Evolutionary conservation across 1,284 basidiomycete genomes (phyloP), one percentile per base, ranked within the genome.

Genomic region (Leccinum ponderosum): DNA sequence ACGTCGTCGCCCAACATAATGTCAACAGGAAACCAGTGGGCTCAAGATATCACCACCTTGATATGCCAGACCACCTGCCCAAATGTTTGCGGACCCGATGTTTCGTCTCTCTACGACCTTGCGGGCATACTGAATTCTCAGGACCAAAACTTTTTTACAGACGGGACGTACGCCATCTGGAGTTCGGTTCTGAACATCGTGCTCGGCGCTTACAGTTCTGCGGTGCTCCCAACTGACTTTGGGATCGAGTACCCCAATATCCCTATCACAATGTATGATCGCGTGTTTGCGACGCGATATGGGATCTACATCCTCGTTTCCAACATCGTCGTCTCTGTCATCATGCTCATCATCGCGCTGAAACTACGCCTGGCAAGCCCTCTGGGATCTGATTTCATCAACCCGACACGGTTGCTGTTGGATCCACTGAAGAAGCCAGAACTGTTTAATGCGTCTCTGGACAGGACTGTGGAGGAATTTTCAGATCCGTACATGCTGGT

Each of bases 1-100:
- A 65, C 66, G 22, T 55, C 57, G 6, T 61, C 59, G 56, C 47
- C 54, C 14, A 70, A 66, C 33, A 56, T 54, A 22, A 67, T 65
- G 65, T 12, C 64, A 14, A 44, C 4, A 3, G 53, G 53, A 47
- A 50, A 31, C 6, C 66, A 42, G 4, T 68, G 68, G 64, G 64
- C 64, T 22, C 35, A 59, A 53, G 66, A 69, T 33, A 60, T 66
- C 29, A 39, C 52, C 6, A 55, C 15, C 56, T 17, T 69, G 8
- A 48, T 69, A 14, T 66, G 66, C 53, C 60, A 69, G 3, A 22
- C 64, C 25, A 53, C 37, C 9, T 27, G 9, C 3, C 39, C 56
- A 14, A 2, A 14, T 17, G 2, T 57, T 20, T 48, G 55, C 4
- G 1, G 0, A 5, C 57, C 57, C 27, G 0, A 0, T 0, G 29